These are phyloP conservation scores for Scleroderma bovista DNA, from an alignment of 768 basidiomycete genomes.

Conservation along the genomic window DNA sequence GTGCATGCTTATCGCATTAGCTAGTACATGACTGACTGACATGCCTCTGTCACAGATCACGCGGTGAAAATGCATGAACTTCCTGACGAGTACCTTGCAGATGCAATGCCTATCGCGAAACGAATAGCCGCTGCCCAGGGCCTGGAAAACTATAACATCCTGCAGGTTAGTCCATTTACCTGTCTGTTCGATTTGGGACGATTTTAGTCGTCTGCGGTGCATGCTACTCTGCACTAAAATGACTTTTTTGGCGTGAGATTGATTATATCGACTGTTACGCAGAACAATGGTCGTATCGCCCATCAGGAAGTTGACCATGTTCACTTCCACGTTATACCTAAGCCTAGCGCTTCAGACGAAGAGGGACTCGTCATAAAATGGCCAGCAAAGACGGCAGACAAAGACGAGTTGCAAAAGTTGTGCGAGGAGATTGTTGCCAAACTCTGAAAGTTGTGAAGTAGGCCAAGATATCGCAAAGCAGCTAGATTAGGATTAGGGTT, in stretches of 20 bases:
- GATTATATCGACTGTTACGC: neutral
- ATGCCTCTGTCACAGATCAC: conserved; percentile 54
- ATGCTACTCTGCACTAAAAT: neutral
- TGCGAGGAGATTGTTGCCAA: conserved; percentile 14
- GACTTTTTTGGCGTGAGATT: neutral
- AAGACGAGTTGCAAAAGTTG: conserved; percentile 21
- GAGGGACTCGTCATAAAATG: conserved; percentile 82
- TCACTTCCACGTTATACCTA: conserved; percentile 93
- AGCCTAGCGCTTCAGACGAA: conserved; percentile 54
- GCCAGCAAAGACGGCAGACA: conserved; percentile 28
- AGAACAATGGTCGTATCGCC: conserved; percentile 68
- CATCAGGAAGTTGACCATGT: conserved; percentile 79
- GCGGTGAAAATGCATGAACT: conserved; percentile 81
- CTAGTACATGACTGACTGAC: neutral
- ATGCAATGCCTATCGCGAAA: conserved; percentile 77
- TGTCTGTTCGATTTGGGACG: neutral
- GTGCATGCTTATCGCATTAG: neutral
- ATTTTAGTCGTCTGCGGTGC: neutral
- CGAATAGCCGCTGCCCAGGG: conserved; percentile 79
- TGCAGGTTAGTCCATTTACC: conserved; percentile 42
- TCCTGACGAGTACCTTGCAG: conserved; percentile 77
- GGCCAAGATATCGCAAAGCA: neutral
- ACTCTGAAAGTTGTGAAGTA: conserved; percentile 6
- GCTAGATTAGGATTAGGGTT: neutral
- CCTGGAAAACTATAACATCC: conserved; percentile 78